phyloP scores from a whole-genome alignment of 1,139 yeast genomes.

The Spathaspora sp. region DNA sequence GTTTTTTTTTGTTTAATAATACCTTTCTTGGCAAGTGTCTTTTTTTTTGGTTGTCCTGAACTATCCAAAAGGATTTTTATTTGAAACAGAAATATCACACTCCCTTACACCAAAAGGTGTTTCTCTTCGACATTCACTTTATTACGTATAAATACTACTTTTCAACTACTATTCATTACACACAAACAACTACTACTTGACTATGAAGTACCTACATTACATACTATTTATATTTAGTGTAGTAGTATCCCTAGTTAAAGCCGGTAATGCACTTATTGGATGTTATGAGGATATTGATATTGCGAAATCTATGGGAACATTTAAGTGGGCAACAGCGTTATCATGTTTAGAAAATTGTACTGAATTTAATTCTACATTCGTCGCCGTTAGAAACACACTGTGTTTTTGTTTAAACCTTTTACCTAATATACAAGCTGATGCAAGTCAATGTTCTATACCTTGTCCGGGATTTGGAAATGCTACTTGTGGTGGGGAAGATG shows the following conservation, averaged over 20 bases:
- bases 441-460: slow-evolving; percentile 36
- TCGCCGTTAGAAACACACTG: slow-evolving; percentile 58
- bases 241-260: not conserved
- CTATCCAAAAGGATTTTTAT: not conserved
- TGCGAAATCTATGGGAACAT: slow-evolving; percentile 38
- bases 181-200: not conserved
- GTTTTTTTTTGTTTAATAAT: not conserved
- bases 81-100: not conserved
- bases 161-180: not conserved
- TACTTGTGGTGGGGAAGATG: slow-evolving; percentile 56
- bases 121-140: not conserved
- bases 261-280: slow-evolving; percentile 19
- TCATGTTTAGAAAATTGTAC: slow-evolving; percentile 50
- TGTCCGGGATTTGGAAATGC: slow-evolving; percentile 56
- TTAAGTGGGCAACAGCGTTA: slow-evolving; percentile 55
- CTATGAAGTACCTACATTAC: not conserved
- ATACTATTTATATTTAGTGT: not conserved
- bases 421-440: slow-evolving; percentile 39
- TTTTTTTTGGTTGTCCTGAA: not conserved
- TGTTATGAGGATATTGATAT: slow-evolving; percentile 29
- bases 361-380: slow-evolving; percentile 48
- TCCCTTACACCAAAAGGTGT: not conserved
- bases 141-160: not conserved
- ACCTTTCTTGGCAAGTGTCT: not conserved
- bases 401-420: slow-evolving; percentile 65